Evolutionary conservation across 352 stramenopile genomes (phyloP), one percentile per base, ranked within the genome.

Genomic region (Globisporangium irregulare): DNA sequence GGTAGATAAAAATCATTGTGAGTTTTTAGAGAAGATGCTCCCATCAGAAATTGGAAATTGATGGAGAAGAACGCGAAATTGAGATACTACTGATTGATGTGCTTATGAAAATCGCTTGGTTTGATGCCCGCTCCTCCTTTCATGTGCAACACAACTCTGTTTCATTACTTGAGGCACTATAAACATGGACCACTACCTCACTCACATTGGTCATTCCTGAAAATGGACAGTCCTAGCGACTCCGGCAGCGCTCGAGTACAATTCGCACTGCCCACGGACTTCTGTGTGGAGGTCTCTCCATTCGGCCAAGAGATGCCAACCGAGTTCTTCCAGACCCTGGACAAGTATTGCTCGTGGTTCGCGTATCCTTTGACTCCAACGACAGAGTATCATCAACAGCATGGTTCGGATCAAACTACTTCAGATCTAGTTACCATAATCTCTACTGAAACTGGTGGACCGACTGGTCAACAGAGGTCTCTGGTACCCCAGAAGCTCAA

Each of bases 21-120:
- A 58, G 25, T 36, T 48, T 25, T 41, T 50, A 62, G 32, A 9
- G n/a, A 36, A 54, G 24, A 54, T 1, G 20, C n/a, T 5, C 24
- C 59, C 43, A 55, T 54, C 38, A 65, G 38, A 14, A 51, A 56
- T 55, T 58, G 25, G 10, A 58, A 66, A 66, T 50, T 66, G 43
- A 66, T 57, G 48, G 27, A 56, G 46, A 62, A 56, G 46, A 62
- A 50, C n/a, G 20, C n/a, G 32, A 22, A 62, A 62, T 14, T 59
- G 60, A 51, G 43, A 24, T 24, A 24, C 22, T 22, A 4, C 43
- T 41, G 59, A 59, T 66, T 56, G 60, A 41, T 46, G 43, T 59
- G 29, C 15, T 48, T 56, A 51, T 57, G 60, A 41, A 25, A 54
- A 27, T 38, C 24, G 38, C 15, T 34, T 25, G 22, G 34, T 15